phyloP scores from a whole-genome alignment of 169 alveolate genomes.

The Eimeria acervulina region DNA sequence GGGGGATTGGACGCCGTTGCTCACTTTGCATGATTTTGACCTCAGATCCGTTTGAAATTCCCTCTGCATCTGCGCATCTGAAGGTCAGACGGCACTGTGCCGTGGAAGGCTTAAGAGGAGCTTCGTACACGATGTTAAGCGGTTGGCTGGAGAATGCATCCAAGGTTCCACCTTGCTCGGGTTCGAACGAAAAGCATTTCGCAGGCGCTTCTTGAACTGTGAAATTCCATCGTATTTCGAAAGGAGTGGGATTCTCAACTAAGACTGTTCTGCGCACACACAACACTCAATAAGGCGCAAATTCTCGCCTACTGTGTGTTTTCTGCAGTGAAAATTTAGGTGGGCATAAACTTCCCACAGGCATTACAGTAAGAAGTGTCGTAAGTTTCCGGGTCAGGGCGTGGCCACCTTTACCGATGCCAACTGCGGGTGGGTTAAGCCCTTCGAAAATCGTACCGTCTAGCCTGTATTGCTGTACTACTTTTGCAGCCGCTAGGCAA shows the following conservation, averaged over 20 bases:
- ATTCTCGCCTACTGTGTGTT: not conserved
- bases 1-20: not conserved
- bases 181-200: conserved; percentile 39
- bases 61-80: conserved; percentile 63
- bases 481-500: not conserved
- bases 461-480: not conserved
- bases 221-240: conserved; percentile 57
- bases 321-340: not conserved
- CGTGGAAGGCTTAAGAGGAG: conserved; percentile 49
- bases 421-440: not conserved
- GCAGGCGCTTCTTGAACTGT: conserved; percentile 27
- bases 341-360: not conserved
- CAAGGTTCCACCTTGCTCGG: conserved; percentile 56
- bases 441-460: not conserved
- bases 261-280: conserved; percentile 4
- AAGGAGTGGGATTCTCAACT: conserved; percentile 65
- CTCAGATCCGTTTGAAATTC: conserved; percentile 45
- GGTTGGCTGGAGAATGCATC: conserved; percentile 65
- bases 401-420: not conserved
- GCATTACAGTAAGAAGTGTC: not conserved
- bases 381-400: not conserved
- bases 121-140: conserved; percentile 32
- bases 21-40: conserved; percentile 44
- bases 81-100: conserved; percentile 72
- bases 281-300: not conserved